A percentile compares a stretch with the other conserved stretches of the same genome.
phyloP scores from a whole-genome alignment of 208 protist species.

The Leptomonas seymouri region DNA sequence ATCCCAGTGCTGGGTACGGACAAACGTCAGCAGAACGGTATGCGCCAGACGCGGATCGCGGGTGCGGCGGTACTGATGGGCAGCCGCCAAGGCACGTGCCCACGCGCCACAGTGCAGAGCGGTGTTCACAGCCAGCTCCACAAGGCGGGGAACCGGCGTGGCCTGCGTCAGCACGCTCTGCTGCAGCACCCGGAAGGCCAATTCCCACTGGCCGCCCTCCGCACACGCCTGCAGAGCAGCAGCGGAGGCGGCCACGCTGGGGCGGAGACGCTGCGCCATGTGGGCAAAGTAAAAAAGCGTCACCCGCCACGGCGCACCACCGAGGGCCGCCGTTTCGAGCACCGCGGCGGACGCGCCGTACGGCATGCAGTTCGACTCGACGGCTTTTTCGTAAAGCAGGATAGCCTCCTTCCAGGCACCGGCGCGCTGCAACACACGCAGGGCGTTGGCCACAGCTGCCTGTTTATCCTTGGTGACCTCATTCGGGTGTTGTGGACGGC shows the following conservation, averaged over 20 bases:
- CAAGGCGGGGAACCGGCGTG: constrained; percentile 43
- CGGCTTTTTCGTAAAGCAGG: constrained; percentile 49
- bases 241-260: constrained; percentile 47
- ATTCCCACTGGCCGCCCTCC: constrained; percentile 58
- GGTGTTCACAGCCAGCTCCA: constrained; percentile 50
- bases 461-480: constrained; percentile 24
- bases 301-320: constrained; percentile 58
- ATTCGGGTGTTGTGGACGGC: constrained; percentile 27
- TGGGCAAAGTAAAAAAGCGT: constrained; percentile 64
- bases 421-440: constrained; percentile 34
- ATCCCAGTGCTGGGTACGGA: constrained; percentile 51
- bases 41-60: constrained; percentile 56
- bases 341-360: constrained; percentile 44
- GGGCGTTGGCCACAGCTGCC: constrained; percentile 24
- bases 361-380: constrained; percentile 52
- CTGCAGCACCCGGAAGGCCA: constrained; percentile 65
- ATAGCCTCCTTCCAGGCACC: constrained; percentile 67
- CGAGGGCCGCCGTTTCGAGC: constrained; percentile 32
- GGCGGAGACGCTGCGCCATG: constrained; percentile 57
- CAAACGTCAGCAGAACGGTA: constrained; percentile 60
- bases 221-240: constrained; percentile 70
- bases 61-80: constrained; percentile 49
- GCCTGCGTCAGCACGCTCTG: constrained; percentile 64
- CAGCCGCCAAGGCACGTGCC: constrained; percentile 53
- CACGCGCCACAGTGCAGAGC: constrained; percentile 57